A percentile compares a stretch with the other conserved stretches of the same genome.
Evolutionary conservation across 495 filamentous ascomycete species (phyloP).

Genomic region (Penicillium ochrochloron): DNA sequence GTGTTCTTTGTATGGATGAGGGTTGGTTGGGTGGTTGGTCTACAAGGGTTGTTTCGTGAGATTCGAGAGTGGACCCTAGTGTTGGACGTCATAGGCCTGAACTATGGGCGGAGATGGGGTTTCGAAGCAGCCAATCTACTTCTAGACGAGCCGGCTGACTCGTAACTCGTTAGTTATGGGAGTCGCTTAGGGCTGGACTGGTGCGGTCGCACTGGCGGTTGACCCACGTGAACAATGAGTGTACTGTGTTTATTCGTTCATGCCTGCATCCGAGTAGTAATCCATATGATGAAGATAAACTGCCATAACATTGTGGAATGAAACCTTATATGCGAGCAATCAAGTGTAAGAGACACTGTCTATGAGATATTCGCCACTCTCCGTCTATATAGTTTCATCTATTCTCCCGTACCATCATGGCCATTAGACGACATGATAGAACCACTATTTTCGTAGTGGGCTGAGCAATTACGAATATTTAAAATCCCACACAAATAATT

Average conservation of each 20-base stretch:
- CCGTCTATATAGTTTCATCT: background rate
- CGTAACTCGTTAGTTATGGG: background rate
- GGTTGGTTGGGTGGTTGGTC: background rate
- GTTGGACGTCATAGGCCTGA: constrained; percentile 7
- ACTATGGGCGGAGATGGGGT: background rate
- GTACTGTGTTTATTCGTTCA: constrained; percentile 2
- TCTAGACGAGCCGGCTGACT: background rate
- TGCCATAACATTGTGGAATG: background rate
- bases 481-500: constrained; percentile 5
- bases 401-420: background rate
- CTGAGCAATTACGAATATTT: constrained; percentile 8
- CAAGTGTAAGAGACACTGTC: background rate
- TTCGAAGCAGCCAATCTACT: constrained; percentile 8
- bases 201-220: constrained; percentile 12
- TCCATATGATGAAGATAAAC: background rate
- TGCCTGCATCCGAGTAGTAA: background rate
- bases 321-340: background rate
- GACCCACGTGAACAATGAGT: constrained; percentile 2
- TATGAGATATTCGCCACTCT: background rate
- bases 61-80: background rate
- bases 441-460: constrained; percentile 18
- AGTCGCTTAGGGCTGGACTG: constrained; percentile 14
- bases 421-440: background rate
- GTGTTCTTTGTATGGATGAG: background rate
- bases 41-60: background rate